A percentile compares a stretch with the other conserved stretches of the same genome.
phyloP scores from a whole-genome alignment of 2,329 filamentous ascomycete species.

The Coniella vitis region DNA sequence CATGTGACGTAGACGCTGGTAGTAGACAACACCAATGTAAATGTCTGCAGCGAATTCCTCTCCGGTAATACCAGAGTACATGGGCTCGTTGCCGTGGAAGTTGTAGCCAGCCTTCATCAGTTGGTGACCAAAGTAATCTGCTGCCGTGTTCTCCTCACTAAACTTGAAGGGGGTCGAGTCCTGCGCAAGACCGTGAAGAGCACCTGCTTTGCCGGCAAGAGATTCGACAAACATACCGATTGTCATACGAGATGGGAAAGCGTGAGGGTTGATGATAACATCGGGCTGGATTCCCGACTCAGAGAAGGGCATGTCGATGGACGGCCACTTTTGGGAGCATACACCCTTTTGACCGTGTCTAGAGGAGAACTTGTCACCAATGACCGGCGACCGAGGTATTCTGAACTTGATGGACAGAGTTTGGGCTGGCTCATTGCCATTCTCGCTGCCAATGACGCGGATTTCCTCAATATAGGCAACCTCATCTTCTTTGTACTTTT shows the following conservation, averaged over 20 bases:
- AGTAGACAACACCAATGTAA: conserved; percentile 95
- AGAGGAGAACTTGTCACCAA: conserved; percentile 98
- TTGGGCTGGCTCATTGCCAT: conserved; percentile 75
- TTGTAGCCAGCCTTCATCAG: conserved; percentile 94
- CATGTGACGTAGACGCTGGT: conserved; percentile 97
- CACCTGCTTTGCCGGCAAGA: conserved; percentile 87
- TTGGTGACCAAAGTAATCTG: conserved; percentile 93
- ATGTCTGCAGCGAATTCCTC: conserved; percentile 92
- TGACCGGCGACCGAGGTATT: conserved; percentile 81
- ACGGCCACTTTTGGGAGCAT: conserved; percentile 90
- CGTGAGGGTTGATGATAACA: conserved; percentile 98
- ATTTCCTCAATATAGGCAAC: conserved; percentile 88
- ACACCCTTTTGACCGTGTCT: conserved; percentile 98
- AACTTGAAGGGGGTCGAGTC: conserved; percentile 95
- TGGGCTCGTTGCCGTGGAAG: conserved; percentile 96
- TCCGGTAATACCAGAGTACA: conserved; percentile 96
- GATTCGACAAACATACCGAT: conserved; percentile 99
- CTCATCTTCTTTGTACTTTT: conserved; percentile 93
- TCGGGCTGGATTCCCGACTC: conserved; percentile 96
- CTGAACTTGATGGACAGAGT: conserved; percentile 89
- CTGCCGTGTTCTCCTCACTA: conserved; percentile 83
- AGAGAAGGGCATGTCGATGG: conserved; percentile 90
- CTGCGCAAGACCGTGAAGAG: conserved; percentile 90
- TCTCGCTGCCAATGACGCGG: conserved; percentile 79
- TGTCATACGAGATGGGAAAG: conserved; percentile 98